Conservation (phyloP, 805 yeast species). For the Suhomyces kilbournensis region DNA sequence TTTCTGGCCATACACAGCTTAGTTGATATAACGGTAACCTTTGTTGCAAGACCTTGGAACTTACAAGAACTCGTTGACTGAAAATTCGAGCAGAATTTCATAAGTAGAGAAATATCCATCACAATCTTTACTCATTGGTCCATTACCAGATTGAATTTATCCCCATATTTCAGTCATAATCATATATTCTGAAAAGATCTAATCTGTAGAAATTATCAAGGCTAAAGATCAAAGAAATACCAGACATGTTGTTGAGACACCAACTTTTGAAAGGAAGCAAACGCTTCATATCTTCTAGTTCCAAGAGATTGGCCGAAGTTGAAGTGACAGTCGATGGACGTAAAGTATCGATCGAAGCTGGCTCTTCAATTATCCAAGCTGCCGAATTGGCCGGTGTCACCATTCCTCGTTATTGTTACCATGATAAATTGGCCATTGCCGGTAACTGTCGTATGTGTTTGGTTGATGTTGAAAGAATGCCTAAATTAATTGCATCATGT, state of each 20-base stretch:
- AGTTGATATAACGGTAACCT: constrained; percentile 2
- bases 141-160: not conserved
- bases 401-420: constrained; percentile 88
- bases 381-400: constrained; percentile 88
- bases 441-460: constrained; percentile 94
- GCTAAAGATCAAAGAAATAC: not conserved
- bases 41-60: not conserved
- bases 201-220: not conserved
- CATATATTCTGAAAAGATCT: not conserved
- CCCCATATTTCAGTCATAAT: not conserved
- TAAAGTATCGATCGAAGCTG: constrained; percentile 76
- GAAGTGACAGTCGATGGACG: constrained; percentile 63
- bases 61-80: not conserved
- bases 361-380: constrained; percentile 85
- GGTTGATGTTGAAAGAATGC: constrained; percentile 85
- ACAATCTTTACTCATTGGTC: not conserved
- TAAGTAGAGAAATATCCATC: not conserved
- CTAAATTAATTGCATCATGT: constrained; percentile 86
- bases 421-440: constrained; percentile 84
- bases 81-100: not conserved
- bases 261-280: constrained; percentile 12
- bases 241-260: constrained; percentile 6
- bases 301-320: constrained; percentile 50
- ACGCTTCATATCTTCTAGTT: constrained; percentile 32
- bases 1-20: constrained; percentile 6